Base-by-base conservation (phyloP, 202 grass and related monocot species). In the Alloteropsis angusta region DNA sequence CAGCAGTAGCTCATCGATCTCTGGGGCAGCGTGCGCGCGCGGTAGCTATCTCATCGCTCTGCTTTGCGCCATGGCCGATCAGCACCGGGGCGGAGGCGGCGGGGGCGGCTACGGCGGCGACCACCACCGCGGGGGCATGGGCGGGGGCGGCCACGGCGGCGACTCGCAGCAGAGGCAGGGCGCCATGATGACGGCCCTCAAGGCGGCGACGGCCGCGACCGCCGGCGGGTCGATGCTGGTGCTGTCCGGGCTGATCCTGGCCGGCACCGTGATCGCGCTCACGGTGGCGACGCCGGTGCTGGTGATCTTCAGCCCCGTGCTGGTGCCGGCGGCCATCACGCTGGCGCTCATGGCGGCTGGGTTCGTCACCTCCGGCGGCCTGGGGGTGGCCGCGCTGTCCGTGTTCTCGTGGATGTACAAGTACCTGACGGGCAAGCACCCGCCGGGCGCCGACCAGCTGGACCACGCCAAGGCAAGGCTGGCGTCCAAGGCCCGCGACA, bases 341-440 rank as follows among this genome's bases (percentile, higher is more conserved):
- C 76, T 91, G 1, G 77, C 83, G 23, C 68, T 99, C 23, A 78
- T 99, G 79, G 88, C 80, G 0, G 79, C 92, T 9, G 96, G 92
- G 19, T 98, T 98, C 72, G 54, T 93, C 44, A 89, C 90, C 1
- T 89, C 87, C 13, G 96, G 96, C 16, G 86, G 83, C 16, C 74
- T 98, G n/a, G 92, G 96, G 47, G 65, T 98, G 55, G 95, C 92
- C 0, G 89, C 95, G n/a, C 92, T 98, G 0, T 90, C 89, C 18
- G 92, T 98, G 9, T 87, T 98, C 72, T 92, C 92, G 2, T 98
- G 92, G 95, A 98, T 98, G 95, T 98, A 98, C 81, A 89, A 93
- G 81, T 89, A 93, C 81, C 83, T 95, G 46, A 95, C 95, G 5
- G 95, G 95, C 49, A 95, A 90, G 87, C 87, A 94, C 50, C 91